These are phyloP conservation scores for Alternaria gansuensis DNA, from an alignment of 2,329 filamentous ascomycete genomes.

Conservation along the genomic window DNA sequence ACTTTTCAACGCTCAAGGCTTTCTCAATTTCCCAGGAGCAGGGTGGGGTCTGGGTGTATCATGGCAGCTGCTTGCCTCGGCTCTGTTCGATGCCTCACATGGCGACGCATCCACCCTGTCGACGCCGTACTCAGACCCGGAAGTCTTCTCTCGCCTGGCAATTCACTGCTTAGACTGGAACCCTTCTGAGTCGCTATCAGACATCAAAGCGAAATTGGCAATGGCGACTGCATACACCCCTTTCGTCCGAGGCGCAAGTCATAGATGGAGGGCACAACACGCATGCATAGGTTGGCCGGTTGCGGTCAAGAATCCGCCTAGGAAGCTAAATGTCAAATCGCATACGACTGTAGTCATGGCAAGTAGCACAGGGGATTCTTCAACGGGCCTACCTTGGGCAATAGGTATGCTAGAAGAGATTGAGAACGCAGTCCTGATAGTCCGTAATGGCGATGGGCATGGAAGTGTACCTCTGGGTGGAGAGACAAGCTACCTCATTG, in stretches of 20 bases:
- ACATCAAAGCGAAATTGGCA: conserved; percentile 3
- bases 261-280: conserved; percentile 50
- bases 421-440: conserved; percentile 50
- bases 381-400: conserved; percentile 48
- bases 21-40: conserved; percentile 13
- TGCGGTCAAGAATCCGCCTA: conserved; percentile 49
- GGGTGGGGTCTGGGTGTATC: background rate
- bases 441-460: conserved; percentile 54
- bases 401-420: conserved; percentile 38
- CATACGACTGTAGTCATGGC: conserved; percentile 51
- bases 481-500: conserved; percentile 44
- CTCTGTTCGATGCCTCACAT: conserved; percentile 42
- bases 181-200: background rate
- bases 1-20: conserved; percentile 31
- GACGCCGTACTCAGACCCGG: conserved; percentile 27
- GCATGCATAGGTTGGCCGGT: conserved; percentile 56
- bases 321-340: conserved; percentile 34
- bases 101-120: conserved; percentile 53
- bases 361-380: conserved; percentile 55
- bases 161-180: conserved; percentile 53
- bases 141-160: conserved; percentile 40
- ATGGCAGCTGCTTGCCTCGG: conserved; percentile 28
- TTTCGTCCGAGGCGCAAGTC: conserved; percentile 47
- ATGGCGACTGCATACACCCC: conserved; percentile 48
- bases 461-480: conserved; percentile 50